Conservation (phyloP, 2,329 filamentous ascomycete genomes). For the Fusarium guadeloupense region DNA sequence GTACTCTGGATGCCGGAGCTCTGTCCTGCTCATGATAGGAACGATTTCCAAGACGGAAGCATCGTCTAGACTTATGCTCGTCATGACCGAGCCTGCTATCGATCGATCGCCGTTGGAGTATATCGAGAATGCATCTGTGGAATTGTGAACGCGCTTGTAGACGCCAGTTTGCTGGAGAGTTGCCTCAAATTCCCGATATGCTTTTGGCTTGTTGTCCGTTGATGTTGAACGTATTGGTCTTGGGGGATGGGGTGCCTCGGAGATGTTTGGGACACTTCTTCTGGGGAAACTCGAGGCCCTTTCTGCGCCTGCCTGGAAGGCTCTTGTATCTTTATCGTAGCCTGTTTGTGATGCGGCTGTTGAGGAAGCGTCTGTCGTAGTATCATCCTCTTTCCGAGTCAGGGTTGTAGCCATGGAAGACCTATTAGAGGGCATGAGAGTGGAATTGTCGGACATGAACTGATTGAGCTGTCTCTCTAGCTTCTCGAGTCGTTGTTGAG, state of each 20-base stretch:
- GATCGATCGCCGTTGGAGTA: neutral
- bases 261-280: neutral
- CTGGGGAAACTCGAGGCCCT: slow-evolving; percentile 10
- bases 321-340: neutral
- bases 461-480: slow-evolving; percentile 18
- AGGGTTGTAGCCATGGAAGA: slow-evolving; percentile 6
- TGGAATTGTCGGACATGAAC: slow-evolving; percentile 13
- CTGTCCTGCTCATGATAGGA: slow-evolving; percentile 15
- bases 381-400: slow-evolving; percentile 6
- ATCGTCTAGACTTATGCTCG: slow-evolving; percentile 15
- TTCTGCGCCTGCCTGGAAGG: neutral
- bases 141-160: slow-evolving; percentile 17
- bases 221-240: slow-evolving; percentile 5
- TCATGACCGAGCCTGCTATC: slow-evolving; percentile 5
- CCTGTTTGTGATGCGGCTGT: neutral
- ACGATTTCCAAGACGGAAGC: slow-evolving; percentile 16
- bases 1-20: slow-evolving; percentile 16
- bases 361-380: neutral
- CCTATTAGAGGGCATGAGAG: neutral
- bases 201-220: neutral
- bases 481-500: slow-evolving; percentile 1
- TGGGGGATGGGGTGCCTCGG: neutral
- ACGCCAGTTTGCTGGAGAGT: neutral
- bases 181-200: slow-evolving; percentile 1
- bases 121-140: slow-evolving; percentile 2